These are phyloP conservation scores for Bidens hawaiensis DNA, from an alignment of 140 eudicot genomes.

Conservation along the genomic window DNA sequence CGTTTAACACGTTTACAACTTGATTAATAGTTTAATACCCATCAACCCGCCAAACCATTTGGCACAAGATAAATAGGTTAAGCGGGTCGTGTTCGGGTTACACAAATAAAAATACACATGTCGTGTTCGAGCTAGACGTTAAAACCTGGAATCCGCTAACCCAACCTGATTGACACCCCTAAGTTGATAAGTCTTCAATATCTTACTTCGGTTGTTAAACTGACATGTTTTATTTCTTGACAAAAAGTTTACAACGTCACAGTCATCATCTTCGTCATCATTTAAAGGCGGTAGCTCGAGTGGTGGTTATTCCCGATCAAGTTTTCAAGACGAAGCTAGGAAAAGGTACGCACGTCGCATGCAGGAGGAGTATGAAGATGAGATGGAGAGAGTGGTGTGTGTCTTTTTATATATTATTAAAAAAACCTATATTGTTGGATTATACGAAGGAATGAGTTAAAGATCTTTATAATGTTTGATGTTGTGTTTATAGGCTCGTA, in stretches of 20 bases:
- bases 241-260: slow-evolving; percentile 64
- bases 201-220: neutral
- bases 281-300: slow-evolving; percentile 34
- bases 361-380: slow-evolving; percentile 95
- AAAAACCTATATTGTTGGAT: neutral
- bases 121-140: no score
- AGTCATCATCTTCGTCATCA: slow-evolving; percentile 60
- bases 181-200: neutral
- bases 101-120: no score
- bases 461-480: neutral
- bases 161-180: no score
- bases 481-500: slow-evolving; percentile 55
- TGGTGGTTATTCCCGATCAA: slow-evolving; percentile 60
- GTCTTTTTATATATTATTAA: neutral
- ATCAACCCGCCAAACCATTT: no score
- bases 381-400: slow-evolving; percentile 96
- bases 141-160: no score
- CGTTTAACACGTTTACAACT: no score
- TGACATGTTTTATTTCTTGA: slow-evolving; percentile 13
- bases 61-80: no score
- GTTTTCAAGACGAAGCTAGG: slow-evolving; percentile 88
- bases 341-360: slow-evolving; percentile 75
- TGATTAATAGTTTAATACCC: no score
- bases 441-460: neutral
- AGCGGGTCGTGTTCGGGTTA: no score